Base-by-base conservation (phyloP, 768 basidiomycete genomes). In the Kwoniella europaea region DNA sequence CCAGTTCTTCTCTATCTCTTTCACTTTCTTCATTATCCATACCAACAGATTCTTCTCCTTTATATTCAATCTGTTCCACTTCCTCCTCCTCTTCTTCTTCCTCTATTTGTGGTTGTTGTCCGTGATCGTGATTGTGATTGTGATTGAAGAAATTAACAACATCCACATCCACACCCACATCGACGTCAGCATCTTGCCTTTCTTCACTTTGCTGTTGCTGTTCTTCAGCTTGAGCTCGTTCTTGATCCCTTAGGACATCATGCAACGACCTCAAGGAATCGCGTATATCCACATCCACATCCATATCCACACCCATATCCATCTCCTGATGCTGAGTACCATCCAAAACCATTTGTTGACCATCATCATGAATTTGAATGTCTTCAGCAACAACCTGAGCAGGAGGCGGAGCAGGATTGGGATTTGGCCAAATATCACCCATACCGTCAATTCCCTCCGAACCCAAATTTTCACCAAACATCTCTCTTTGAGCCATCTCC, bases 371-470 rank as follows among this genome's bases (percentile, higher is more conserved):
- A 4, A 35, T 4, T 35, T 35, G 35, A 35, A 35, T 35, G 1
- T 35, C 35, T 35, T 35, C 35, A 35, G 35, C 35, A 35, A 35
- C 35, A 35, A 4, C 35, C 35, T 3, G 35, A 3, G 35, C 35
- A 4, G 35, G 3, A 35, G 35, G 35, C 20, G 62, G 44, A 15
- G n/a, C 6, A 0, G 64, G 54, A 57, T 56, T 67, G 3, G 65
- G 65, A 67, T 60, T 68, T 24, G 67, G 60, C 67, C 67, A 68
- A 42, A 53, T 46, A 54, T 68, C 43, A 22, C 60, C 60, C 58
- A 64, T 41, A 16, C 56, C 55, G 10, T 60, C 68, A 22, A 15
- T 27, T 2, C 27, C 50, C 22, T 46, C n/a, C n/a, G 13, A 35
- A 29, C 41, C 29, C 20, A 20, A 9, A 24, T 2, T 1, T 6